Evolutionary conservation across 2,329 filamentous ascomycete species (phyloP).

Genomic region (Colletotrichum filicis): DNA sequence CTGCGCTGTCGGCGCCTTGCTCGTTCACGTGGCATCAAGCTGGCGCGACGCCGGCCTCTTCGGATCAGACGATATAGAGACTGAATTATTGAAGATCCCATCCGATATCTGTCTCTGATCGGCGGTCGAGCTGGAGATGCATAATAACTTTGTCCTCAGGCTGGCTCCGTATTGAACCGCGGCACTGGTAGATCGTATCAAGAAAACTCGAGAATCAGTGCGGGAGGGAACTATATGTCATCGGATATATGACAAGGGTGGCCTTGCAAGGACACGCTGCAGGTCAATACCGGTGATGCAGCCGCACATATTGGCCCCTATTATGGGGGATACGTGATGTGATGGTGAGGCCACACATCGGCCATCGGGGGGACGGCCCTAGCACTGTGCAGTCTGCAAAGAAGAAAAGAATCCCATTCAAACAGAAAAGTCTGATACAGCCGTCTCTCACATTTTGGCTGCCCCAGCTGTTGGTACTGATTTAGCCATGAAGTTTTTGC

Average conservation of each 20-base stretch:
- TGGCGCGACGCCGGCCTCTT: background rate
- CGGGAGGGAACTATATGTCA: constrained; percentile 18
- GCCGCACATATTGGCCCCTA: constrained; percentile 20
- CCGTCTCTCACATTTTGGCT: background rate
- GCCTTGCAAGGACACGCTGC: background rate
- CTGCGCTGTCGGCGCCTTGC: background rate
- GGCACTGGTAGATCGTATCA: constrained; percentile 1
- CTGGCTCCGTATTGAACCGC: background rate
- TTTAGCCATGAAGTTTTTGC: background rate
- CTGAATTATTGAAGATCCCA: background rate
- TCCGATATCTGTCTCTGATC: constrained; percentile 15
- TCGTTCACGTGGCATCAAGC: background rate
- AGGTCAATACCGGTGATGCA: constrained; percentile 18
- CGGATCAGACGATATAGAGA: background rate
- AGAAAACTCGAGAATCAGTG: constrained; percentile 21
- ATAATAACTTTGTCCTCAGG: background rate
- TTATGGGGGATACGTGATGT: constrained; percentile 15
- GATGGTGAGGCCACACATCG: background rate
- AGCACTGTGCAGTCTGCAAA: background rate
- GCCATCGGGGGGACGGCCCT: background rate
- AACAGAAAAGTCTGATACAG: background rate
- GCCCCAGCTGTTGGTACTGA: background rate
- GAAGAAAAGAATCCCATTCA: background rate
- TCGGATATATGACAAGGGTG: constrained; percentile 14
- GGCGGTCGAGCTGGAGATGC: background rate